These are phyloP conservation scores for Polygonum maritimum DNA, from an alignment of 148 eudicot genomes.

Conservation along the genomic window DNA sequence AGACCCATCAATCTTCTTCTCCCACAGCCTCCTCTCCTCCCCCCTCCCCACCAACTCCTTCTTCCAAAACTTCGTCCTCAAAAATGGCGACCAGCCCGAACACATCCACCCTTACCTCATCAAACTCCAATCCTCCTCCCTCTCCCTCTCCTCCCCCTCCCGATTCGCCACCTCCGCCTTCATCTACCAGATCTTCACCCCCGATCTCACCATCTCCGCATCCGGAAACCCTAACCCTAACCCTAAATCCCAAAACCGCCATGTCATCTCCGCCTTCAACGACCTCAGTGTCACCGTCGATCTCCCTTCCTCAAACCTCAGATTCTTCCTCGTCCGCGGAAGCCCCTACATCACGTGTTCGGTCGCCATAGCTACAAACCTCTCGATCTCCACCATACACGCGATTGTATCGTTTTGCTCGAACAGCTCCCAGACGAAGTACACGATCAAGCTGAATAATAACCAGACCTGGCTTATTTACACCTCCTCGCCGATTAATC, in stretches of 20 bases:
- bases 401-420: conserved; percentile 43
- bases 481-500: conserved; percentile 45
- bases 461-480: conserved; percentile 78
- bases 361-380: conserved; percentile 19
- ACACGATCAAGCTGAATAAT: conserved; percentile 55
- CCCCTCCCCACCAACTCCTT: conserved; percentile 89
- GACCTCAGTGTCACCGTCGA: conserved; percentile 79
- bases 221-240: conserved; percentile 6
- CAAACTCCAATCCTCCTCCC: conserved; percentile 48
- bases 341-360: conserved; percentile 72
- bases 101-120: conserved; percentile 81
- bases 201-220: conserved; percentile 62
- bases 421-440: conserved; percentile 44
- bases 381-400: conserved; percentile 59
- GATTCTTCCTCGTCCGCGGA: conserved; percentile 71
- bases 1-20: conserved; percentile 61
- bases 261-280: conserved; percentile 41
- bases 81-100: conserved; percentile 89
- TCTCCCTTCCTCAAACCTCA: conserved; percentile 48
- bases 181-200: conserved; percentile 51
- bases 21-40: conserved; percentile 38
- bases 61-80: conserved; percentile 81
- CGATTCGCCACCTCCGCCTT: conserved; percentile 43
- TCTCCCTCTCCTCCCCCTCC: conserved; percentile 62
- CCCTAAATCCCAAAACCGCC: conserved; percentile 24